Percentiles rank a stretch among this genome's conserved stretches.
These are phyloP conservation scores for Vaccinium myrtillus DNA, from an alignment of 148 eudicot species.

Conservation along the genomic window DNA sequence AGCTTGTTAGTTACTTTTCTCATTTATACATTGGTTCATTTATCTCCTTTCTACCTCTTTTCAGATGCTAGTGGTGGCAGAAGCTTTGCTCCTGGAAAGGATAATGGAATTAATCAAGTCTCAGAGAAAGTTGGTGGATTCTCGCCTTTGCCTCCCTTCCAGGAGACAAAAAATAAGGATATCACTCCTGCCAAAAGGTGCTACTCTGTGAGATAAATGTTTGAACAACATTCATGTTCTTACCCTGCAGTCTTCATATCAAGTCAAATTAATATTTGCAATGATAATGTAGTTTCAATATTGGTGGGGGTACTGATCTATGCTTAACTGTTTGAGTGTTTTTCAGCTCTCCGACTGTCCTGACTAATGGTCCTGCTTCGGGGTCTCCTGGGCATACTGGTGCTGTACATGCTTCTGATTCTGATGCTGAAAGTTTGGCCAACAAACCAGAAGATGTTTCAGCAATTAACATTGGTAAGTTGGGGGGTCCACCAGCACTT, in stretches of 20 bases:
- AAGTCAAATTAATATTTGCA: constrained; percentile 10
- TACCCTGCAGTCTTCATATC: background rate
- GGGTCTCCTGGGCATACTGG: constrained; percentile 37
- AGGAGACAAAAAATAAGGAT: constrained; percentile 42
- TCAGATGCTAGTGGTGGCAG: constrained; percentile 60
- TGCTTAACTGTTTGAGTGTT: constrained; percentile 21
- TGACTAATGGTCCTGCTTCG: constrained; percentile 44
- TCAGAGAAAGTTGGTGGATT: constrained; percentile 30
- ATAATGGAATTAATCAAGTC: constrained; percentile 47
- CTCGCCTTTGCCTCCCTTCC: constrained; percentile 33
- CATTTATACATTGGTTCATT: background rate
- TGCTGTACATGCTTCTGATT: constrained; percentile 26
- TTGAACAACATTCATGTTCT: background rate
- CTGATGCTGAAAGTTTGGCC: constrained; percentile 26
- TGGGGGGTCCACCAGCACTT: constrained; percentile 24
- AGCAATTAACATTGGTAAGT: constrained; percentile 19
- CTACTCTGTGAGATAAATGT: background rate
- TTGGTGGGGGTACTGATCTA: background rate
- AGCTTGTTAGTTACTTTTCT: background rate
- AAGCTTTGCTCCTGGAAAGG: constrained; percentile 43
- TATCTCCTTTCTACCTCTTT: constrained; percentile 7
- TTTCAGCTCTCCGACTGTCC: constrained; percentile 47
- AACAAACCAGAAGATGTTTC: constrained; percentile 27
- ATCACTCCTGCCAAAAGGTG: constrained; percentile 47
- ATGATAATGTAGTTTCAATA: background rate